A percentile compares a stretch with the other conserved stretches of the same genome.
These are phyloP conservation scores for Neophaeococcomyces mojaviensis DNA, from an alignment of 2,329 filamentous ascomycete species.

Conservation along the genomic window DNA sequence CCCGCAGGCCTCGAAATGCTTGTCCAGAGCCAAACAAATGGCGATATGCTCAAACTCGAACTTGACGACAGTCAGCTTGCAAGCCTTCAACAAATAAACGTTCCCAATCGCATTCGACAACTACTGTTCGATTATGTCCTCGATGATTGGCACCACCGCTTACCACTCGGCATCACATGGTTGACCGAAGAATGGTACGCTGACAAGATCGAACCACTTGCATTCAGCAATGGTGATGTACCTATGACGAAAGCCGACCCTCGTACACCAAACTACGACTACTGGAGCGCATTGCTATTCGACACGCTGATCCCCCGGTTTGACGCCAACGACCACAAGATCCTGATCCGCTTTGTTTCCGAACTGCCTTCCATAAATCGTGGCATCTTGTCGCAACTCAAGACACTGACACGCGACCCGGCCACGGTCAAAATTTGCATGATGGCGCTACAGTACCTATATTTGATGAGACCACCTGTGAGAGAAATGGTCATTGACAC, in stretches of 20 bases:
- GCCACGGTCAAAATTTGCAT: constrained; percentile 54
- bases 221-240: constrained; percentile 38
- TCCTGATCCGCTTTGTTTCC: constrained; percentile 81
- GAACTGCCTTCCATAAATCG: constrained; percentile 76
- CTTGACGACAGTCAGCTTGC: constrained; percentile 23
- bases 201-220: constrained; percentile 52
- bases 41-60: constrained; percentile 27
- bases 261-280: constrained; percentile 58
- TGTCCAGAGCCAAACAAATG: constrained; percentile 51
- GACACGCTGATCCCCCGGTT: constrained; percentile 85
- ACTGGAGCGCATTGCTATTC: constrained; percentile 71
- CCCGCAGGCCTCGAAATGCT: constrained; percentile 60
- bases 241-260: constrained; percentile 43
- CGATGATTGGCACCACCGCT: constrained; percentile 82
- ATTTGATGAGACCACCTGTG: constrained; percentile 53
- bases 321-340: constrained; percentile 73
- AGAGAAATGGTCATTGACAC: constrained; percentile 51
- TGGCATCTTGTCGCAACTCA: constrained; percentile 64
- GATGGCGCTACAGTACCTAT: constrained; percentile 51
- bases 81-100: constrained; percentile 20
- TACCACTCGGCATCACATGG: constrained; percentile 88
- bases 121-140: constrained; percentile 77
- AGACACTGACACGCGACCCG: constrained; percentile 55
- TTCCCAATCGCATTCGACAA: constrained; percentile 65
- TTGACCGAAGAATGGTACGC: constrained; percentile 98